Percentiles rank a stretch among this genome's conserved stretches.
Evolutionary conservation across 495 filamentous ascomycete genomes (phyloP).

Genomic region (Aspergillus baeticus): DNA sequence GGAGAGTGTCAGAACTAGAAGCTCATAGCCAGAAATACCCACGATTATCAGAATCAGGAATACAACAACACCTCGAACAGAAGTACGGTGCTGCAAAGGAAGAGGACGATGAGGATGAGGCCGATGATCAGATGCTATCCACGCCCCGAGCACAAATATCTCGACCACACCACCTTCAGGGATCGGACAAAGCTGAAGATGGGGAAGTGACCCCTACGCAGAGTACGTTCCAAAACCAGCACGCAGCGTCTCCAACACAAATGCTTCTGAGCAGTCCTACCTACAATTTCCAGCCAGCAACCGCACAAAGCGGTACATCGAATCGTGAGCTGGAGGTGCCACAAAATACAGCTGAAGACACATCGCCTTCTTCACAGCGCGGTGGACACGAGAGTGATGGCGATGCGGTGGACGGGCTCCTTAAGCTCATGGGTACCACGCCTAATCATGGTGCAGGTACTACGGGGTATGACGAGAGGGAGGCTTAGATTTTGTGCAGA

Average conservation of each 20-base stretch:
- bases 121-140: constrained; percentile 21
- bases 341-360: neutral
- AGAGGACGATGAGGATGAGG: neutral
- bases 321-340: neutral
- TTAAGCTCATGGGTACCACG: constrained; percentile 37
- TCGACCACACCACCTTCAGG: constrained; percentile 16
- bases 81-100: constrained; percentile 3
- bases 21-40: constrained; percentile 44
- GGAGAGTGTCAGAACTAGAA: constrained; percentile 44
- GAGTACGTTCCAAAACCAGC: constrained; percentile 17
- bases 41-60: constrained; percentile 22
- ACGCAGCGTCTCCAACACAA: constrained; percentile 33
- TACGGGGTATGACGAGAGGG: constrained; percentile 17
- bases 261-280: constrained; percentile 32
- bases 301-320: constrained; percentile 3
- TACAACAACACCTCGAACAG: constrained; percentile 20
- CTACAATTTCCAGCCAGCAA: constrained; percentile 25
- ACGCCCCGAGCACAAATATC: constrained; percentile 22
- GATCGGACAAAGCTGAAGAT: constrained; percentile 11
- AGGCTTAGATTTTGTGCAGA: constrained; percentile 2
- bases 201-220: constrained; percentile 21
- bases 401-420: constrained; percentile 41
- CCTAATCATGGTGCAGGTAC: constrained; percentile 17
- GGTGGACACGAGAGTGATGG: constrained; percentile 14
- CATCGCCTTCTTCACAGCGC: constrained; percentile 24